Base-by-base conservation (phyloP, 345 rosid species). In the Litchi chinensis region DNA sequence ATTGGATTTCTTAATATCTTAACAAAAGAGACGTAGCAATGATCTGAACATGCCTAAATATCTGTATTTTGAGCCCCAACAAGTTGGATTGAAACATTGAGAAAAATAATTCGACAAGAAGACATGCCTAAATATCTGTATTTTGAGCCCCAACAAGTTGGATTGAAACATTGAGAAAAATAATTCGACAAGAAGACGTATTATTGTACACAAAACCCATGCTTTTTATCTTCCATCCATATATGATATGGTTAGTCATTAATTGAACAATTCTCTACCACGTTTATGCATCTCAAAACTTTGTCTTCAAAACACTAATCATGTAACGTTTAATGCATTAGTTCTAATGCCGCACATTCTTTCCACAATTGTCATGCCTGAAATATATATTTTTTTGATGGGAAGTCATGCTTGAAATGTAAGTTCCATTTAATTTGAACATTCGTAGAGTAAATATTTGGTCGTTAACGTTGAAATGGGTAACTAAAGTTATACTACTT, bases 361-460 rank as follows among this genome's bases (percentile, higher is more conserved):
- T 56, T 65, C 83, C 79, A 81, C 28, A 41, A 50, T 26, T 81
- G 65, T 80, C 77, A 72, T 37, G 77, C 4, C 37, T 32, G 37
- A 32, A 32, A 32, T 32, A 32, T 32, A 32, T 32, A 32, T 32
- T 1, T 32, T 2, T 32, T 32, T 32, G 3, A 32, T 32, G 2
- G 37, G 37, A 32, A 32, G 37, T 32, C 37, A 32, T 2, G 37
- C 83, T 77, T 81, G 59, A 52, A 6, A 28, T 32, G 2, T 32
- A 32, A 32, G 37, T 32, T 32, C 37, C 37, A 32, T 32, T 32
- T 32, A 32, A 32, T 32, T 32, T 32, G 37, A 32, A 32, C 37
- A 32, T 32, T 32, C 3, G 4, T 32, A 32, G 3, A 0, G 37
- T 32, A 32, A 32, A 32, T 32, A 32, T 32, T 32, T 32, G 37